These are phyloP conservation scores for Alternaria gansuensis DNA, from an alignment of 2,329 filamentous ascomycete genomes.

Conservation along the genomic window DNA sequence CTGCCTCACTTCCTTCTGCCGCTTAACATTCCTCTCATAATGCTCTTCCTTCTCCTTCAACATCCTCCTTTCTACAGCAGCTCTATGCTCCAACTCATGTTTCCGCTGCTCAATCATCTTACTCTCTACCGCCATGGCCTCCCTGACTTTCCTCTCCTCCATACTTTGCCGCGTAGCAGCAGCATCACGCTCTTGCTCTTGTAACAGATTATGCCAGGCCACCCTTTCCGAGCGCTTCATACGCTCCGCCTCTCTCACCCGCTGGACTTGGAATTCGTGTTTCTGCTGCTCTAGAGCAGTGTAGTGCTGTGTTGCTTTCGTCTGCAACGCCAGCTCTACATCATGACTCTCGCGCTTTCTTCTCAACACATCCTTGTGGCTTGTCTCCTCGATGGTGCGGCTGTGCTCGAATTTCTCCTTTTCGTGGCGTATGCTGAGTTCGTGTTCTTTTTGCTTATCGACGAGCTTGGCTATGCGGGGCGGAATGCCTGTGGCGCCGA, in stretches of 20 bases:
- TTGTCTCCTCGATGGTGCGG: constrained; percentile 41
- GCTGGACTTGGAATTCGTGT: constrained; percentile 46
- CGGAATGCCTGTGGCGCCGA: constrained; percentile 50
- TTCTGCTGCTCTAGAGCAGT: constrained; percentile 40
- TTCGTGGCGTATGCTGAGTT: constrained; percentile 39
- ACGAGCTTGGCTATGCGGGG: constrained; percentile 39
- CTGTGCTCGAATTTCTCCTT: constrained; percentile 41
- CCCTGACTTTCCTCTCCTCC: constrained; percentile 37
- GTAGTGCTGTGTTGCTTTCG: constrained; percentile 31
- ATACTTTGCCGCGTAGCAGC: constrained; percentile 30
- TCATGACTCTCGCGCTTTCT: constrained; percentile 42
- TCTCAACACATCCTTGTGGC: constrained; percentile 41
- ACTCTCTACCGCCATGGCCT: constrained; percentile 29
- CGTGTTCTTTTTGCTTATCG: constrained; percentile 45
- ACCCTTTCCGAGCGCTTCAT: constrained; percentile 46
- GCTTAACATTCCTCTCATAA: constrained; percentile 45
- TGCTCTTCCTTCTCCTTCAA: constrained; percentile 48
- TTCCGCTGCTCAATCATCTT: constrained; percentile 38
- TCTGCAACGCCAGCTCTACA: constrained; percentile 34
- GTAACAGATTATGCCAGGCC: constrained; percentile 41
- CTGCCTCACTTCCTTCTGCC: constrained; percentile 44
- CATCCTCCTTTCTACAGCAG: constrained; percentile 36
- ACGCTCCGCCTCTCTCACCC: constrained; percentile 42
- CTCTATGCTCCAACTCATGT: constrained; percentile 41
- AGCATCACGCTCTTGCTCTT: constrained; percentile 44